These are phyloP conservation scores for Porphyrellus sp. DNA, from an alignment of 1,284 basidiomycete species.

Conservation along the genomic window DNA sequence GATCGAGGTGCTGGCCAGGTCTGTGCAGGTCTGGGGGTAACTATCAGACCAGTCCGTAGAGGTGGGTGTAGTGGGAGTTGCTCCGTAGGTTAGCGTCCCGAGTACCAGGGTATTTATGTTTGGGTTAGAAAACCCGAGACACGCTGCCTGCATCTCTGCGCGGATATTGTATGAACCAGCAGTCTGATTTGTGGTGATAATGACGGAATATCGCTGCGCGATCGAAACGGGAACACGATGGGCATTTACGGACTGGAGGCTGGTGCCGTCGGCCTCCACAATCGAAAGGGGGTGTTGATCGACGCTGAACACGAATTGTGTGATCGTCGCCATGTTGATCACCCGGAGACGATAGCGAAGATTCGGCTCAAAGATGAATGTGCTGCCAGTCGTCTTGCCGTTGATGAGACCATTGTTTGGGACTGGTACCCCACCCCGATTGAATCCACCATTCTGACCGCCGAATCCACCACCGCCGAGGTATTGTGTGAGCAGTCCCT, in stretches of 20 bases:
- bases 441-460: slow-evolving; percentile 30
- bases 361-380: slow-evolving; percentile 29
- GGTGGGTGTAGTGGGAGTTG: slow-evolving; percentile 23
- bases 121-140: slow-evolving; percentile 33
- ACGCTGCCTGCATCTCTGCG: slow-evolving; percentile 31
- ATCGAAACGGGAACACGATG: slow-evolving; percentile 33
- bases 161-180: slow-evolving; percentile 33
- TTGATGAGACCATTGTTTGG: slow-evolving; percentile 36
- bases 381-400: slow-evolving; percentile 25
- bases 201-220: slow-evolving; percentile 34
- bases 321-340: slow-evolving; percentile 35
- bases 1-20: slow-evolving; percentile 32
- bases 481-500: slow-evolving; percentile 31
- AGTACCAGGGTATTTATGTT: slow-evolving; percentile 33
- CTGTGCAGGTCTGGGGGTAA: slow-evolving; percentile 24
- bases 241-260: slow-evolving; percentile 26
- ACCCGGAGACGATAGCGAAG: slow-evolving; percentile 31
- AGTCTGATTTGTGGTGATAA: slow-evolving; percentile 34
- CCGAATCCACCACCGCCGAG: slow-evolving; percentile 29
- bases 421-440: slow-evolving; percentile 33
- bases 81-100: slow-evolving; percentile 29
- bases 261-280: slow-evolving; percentile 34
- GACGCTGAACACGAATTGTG: slow-evolving; percentile 33
- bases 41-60: slow-evolving; percentile 30
- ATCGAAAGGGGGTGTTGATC: slow-evolving; percentile 30